Conservation (phyloP, 805 yeast genomes). For the Geotrichum ghanense region DNA sequence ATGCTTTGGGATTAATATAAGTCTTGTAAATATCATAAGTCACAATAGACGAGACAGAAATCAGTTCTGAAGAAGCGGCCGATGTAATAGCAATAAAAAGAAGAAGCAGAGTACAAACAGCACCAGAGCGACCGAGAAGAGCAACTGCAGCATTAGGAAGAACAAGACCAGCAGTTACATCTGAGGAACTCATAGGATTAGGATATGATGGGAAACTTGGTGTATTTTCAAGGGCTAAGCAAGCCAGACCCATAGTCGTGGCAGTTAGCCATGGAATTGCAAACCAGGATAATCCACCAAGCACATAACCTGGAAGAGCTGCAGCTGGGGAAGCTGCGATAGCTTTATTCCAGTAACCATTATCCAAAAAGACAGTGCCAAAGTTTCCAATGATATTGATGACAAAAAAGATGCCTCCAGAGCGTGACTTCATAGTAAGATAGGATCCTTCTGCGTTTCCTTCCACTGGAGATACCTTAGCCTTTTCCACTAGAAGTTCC, state of each 20-base stretch:
- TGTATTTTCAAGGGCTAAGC: slow-evolving; percentile 55
- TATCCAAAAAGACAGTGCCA: slow-evolving; percentile 79
- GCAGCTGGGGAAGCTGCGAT: slow-evolving; percentile 77
- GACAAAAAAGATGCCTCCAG: slow-evolving; percentile 84
- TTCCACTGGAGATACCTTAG: slow-evolving; percentile 47
- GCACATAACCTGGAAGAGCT: slow-evolving; percentile 75
- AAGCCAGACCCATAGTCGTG: slow-evolving; percentile 80
- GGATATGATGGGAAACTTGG: slow-evolving; percentile 79
- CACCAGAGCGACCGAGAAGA: slow-evolving; percentile 78
- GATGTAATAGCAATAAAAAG: slow-evolving; percentile 90
- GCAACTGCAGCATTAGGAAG: slow-evolving; percentile 70
- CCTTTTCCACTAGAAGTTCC: slow-evolving; percentile 52
- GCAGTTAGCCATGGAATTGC: slow-evolving; percentile 79
- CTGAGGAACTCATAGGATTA: slow-evolving; percentile 46
- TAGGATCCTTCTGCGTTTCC: slow-evolving; percentile 84
- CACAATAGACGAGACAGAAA: slow-evolving; percentile 75
- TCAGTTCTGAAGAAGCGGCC: slow-evolving; percentile 84
- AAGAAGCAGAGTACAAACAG: slow-evolving; percentile 66
- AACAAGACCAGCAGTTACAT: slow-evolving; percentile 65
- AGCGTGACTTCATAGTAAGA: slow-evolving; percentile 73
- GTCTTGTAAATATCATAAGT: slow-evolving; percentile 79
- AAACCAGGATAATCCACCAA: slow-evolving; percentile 88
- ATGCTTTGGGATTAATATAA: slow-evolving; percentile 68
- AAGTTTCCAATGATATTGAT: slow-evolving; percentile 83
- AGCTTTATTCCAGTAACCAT: slow-evolving; percentile 84